Evolutionary conservation across 768 basidiomycete genomes (phyloP).

Genomic region (Kwoniella sp.): DNA sequence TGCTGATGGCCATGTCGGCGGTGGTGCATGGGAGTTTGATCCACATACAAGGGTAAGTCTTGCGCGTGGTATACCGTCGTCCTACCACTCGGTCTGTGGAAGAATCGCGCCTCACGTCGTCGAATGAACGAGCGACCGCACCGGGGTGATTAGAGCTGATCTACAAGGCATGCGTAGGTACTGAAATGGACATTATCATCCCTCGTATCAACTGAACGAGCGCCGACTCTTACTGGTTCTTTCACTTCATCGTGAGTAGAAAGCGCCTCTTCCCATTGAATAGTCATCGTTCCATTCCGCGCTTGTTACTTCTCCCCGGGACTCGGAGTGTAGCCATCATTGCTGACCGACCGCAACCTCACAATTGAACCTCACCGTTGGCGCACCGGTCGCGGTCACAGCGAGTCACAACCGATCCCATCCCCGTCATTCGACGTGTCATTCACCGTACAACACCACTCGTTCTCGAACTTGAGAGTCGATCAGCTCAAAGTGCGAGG

Average conservation of each 20-base stretch:
- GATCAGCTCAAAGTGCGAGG: constrained; percentile 76
- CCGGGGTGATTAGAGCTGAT: background rate
- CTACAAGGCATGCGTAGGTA: constrained; percentile 58
- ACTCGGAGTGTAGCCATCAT: no score
- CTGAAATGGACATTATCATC: constrained; percentile 78
- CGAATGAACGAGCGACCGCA: no score
- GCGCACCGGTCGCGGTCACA: no score
- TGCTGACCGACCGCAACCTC: no score
- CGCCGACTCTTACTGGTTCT: constrained; percentile 75
- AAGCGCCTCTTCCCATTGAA: background rate
- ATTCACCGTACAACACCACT: constrained; percentile 71
- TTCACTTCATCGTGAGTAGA: constrained; percentile 68
- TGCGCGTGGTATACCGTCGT: no score
- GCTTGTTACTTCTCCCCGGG: no score
- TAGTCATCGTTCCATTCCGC: no score
- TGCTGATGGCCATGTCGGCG: constrained; percentile 53
- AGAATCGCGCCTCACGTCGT: background rate
- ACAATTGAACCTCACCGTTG: no score
- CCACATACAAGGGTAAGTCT: constrained; percentile 64
- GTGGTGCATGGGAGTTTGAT: constrained; percentile 81
- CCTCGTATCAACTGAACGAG: constrained; percentile 64
- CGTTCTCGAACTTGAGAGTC: constrained; percentile 78
- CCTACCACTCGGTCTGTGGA: background rate
- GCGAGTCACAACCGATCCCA: constrained; percentile 63
- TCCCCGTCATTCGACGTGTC: constrained; percentile 72